Conservation (phyloP, 805 yeast species). For the Komagataella pseudopastoris region DNA sequence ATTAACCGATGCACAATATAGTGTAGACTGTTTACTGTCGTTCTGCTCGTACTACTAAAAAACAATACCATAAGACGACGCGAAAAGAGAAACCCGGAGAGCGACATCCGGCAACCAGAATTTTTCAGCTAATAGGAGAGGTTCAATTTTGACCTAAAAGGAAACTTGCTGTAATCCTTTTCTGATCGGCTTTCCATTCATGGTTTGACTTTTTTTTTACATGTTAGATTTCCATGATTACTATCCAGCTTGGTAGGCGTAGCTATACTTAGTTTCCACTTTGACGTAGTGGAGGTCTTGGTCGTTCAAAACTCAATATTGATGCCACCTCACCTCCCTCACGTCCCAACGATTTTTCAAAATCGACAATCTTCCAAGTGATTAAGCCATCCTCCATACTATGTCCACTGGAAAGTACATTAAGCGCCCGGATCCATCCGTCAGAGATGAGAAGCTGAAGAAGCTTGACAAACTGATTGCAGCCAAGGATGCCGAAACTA, state of each 20-base stretch:
- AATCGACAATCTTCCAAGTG: neutral
- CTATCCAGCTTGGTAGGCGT: neutral
- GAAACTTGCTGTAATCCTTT: too few relatives aligned
- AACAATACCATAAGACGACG: neutral
- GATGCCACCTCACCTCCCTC: neutral
- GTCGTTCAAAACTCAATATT: neutral
- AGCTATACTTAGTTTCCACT: too few relatives aligned
- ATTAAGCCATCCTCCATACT: neutral
- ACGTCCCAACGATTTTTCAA: neutral
- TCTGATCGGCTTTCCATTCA: too few relatives aligned
- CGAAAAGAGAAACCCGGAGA: neutral
- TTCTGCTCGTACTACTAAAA: neutral
- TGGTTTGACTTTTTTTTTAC: too few relatives aligned
- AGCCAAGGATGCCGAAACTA: constrained; percentile 41
- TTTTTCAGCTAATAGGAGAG: too few relatives aligned
- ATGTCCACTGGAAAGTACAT: constrained; percentile 28
- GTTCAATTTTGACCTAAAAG: too few relatives aligned
- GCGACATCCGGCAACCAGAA: neutral
- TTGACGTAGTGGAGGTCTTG: neutral
- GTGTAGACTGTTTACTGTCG: neutral
- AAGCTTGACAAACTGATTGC: constrained; percentile 47
- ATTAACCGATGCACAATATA: constrained; percentile 1
- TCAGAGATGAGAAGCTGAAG: constrained; percentile 44
- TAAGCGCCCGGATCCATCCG: constrained; percentile 64
- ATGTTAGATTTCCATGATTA: too few relatives aligned